phyloP scores from a whole-genome alignment of 1,284 basidiomycete species.

The Ustilago bromivora region DNA sequence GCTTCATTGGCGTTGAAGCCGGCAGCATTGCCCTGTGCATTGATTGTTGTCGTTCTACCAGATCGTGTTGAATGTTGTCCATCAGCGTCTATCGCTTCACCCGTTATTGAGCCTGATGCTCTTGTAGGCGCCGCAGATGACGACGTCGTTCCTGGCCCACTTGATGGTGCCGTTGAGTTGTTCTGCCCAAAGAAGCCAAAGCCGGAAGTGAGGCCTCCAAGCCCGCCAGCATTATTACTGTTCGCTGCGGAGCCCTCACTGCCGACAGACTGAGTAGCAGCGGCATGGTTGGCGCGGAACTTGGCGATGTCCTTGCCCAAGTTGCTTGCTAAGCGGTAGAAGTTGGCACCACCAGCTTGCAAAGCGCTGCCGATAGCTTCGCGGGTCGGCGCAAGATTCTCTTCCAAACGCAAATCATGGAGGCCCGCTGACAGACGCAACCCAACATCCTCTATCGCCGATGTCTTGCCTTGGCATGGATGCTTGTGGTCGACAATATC shows the following conservation, averaged over 20 bases:
- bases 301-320: constrained; percentile 62
- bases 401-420: constrained; percentile 65
- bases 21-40: constrained; percentile 13
- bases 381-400: constrained; percentile 64
- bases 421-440: constrained; percentile 63
- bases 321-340: constrained; percentile 60
- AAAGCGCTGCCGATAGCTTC: constrained; percentile 64
- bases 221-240: constrained; percentile 13
- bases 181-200: constrained; percentile 36
- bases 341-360: constrained; percentile 57
- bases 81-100: constrained; percentile 51
- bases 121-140: neutral
- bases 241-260: constrained; percentile 8
- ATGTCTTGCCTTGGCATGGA: constrained; percentile 65
- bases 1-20: constrained; percentile 43
- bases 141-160: neutral
- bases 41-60: constrained; percentile 18
- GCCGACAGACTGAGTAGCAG: constrained; percentile 23
- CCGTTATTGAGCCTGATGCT: constrained; percentile 48
- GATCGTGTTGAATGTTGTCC: constrained; percentile 39
- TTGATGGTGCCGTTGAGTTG: constrained; percentile 9
- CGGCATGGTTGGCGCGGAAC: constrained; percentile 39
- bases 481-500: constrained; percentile 66
- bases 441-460: constrained; percentile 65
- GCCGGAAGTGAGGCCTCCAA: constrained; percentile 25